A percentile compares a stretch with the other conserved stretches of the same genome.
Conservation (phyloP, 768 basidiomycete genomes). For the Arthromyces matolae region DNA sequence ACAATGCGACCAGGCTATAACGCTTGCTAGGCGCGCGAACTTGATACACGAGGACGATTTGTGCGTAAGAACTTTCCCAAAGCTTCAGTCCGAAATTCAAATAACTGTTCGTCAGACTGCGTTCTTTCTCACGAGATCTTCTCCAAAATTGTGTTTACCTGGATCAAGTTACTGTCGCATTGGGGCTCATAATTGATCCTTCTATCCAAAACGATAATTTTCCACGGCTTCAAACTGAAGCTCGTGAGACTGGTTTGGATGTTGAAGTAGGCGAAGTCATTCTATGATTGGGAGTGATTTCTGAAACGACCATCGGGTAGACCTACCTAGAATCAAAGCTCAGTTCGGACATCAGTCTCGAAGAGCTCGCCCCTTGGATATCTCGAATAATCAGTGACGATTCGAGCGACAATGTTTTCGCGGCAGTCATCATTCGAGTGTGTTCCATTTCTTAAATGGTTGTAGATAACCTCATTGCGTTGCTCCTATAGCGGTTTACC, state of each 20-base stretch:
- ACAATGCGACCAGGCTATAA: slow-evolving; percentile 47
- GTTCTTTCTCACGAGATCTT: slow-evolving; percentile 44
- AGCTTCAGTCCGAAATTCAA: neutral
- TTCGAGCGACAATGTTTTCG: slow-evolving; percentile 54
- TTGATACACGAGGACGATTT: slow-evolving; percentile 26
- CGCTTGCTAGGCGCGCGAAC: slow-evolving; percentile 26
- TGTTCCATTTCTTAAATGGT: slow-evolving; percentile 11
- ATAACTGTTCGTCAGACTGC: slow-evolving; percentile 10
- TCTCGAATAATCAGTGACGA: slow-evolving; percentile 53
- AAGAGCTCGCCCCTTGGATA: slow-evolving; percentile 37
- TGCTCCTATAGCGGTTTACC: slow-evolving; percentile 50
- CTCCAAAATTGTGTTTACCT: slow-evolving; percentile 51
- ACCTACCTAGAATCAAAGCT: slow-evolving; percentile 57
- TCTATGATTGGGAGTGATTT: slow-evolving; percentile 5
- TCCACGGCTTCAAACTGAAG: slow-evolving; percentile 52
- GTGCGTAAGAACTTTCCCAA: slow-evolving; percentile 16
- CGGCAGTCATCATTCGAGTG: slow-evolving; percentile 56
- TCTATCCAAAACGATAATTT: slow-evolving; percentile 44
- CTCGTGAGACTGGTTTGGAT: slow-evolving; percentile 56
- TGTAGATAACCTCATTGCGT: neutral
- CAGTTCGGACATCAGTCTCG: slow-evolving; percentile 41
- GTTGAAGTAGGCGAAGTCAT: slow-evolving; percentile 44
- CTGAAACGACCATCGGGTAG: slow-evolving; percentile 27
- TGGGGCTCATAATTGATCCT: slow-evolving; percentile 51
- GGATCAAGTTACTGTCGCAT: slow-evolving; percentile 52